Base-by-base conservation (phyloP, 345 rosid genomes). In the Excoecaria agallocha region DNA sequence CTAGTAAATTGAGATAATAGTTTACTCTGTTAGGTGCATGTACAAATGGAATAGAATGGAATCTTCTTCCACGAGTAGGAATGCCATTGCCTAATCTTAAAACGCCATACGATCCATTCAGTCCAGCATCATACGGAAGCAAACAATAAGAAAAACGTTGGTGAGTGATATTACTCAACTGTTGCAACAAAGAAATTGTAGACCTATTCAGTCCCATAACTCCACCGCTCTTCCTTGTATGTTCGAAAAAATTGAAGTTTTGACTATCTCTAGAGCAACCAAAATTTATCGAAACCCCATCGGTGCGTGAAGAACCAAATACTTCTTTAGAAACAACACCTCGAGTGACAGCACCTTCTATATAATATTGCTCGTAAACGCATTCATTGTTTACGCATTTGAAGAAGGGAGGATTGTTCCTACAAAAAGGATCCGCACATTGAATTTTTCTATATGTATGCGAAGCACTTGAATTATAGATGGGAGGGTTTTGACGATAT, bases 101-200 rank as follows among this genome's bases (percentile, higher is more conserved):
- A 4, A 51, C 3, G 6, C 49, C 7, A 30, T 30, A 30, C 10
- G 59, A 48, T 5, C 3, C 48, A 6, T 43, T 60, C 8, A 41
- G 0, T 58, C 7, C 13, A 2, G 60, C 22, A 5, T 0, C 1
- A 43, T 45, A 74, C 6, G 81, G 74, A 37, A 41, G 48, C 8
- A 77, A 52, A 61, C 81, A 77, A 1, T 77, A 70, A 1, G 78
- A 77, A 63, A 80, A 82, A 17, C 70, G 10, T 11, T 3, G 50
- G 20, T 49, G 1, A 60, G 57, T 8, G 1, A 22, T 15, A 35
- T 62, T 15, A 35, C n/a, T 12, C 46, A 62, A 4, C 6, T 62
- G 66, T 35, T 62, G 66, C 66, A 62, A 15, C 5, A 62, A 16
- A 35, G 66, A 62, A 37, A 62, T 12, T 3, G 66, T 46, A 3